Percentiles rank a stretch among this genome's conserved stretches.
Evolutionary conservation across 2,329 filamentous ascomycete species (phyloP).

Genomic region (Geosmithia morbida): DNA sequence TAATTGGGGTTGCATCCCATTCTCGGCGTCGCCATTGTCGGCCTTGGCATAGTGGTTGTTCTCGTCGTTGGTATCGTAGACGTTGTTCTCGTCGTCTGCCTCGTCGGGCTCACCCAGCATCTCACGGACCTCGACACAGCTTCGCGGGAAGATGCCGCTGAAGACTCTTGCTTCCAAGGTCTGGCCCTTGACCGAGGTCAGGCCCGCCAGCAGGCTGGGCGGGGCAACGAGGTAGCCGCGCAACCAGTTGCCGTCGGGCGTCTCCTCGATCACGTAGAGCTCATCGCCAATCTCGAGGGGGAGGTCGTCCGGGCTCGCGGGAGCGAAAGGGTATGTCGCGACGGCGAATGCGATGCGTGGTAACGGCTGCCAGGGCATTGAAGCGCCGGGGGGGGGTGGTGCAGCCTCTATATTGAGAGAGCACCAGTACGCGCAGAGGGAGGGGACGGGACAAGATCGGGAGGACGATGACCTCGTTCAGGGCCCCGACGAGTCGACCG

Average conservation of each 20-base stretch:
- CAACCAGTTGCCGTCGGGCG: slow-evolving; percentile 82
- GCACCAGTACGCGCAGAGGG: background rate
- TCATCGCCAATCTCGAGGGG: slow-evolving; percentile 97
- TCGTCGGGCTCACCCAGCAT: slow-evolving; percentile 64
- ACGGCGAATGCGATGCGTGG: slow-evolving; percentile 96
- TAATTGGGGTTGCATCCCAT: background rate
- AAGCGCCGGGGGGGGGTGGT: slow-evolving; percentile 3
- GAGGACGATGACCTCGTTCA: background rate
- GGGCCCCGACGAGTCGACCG: background rate
- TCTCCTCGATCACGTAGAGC: slow-evolving; percentile 96
- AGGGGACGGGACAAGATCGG: background rate
- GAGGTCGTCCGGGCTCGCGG: slow-evolving; percentile 75
- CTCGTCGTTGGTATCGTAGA: slow-evolving; percentile 11
- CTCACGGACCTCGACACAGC: slow-evolving; percentile 89
- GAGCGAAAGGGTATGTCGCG: slow-evolving; percentile 85
- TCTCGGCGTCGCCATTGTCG: slow-evolving; percentile 27
- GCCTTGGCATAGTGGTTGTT: slow-evolving; percentile 19
- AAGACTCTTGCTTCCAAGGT: slow-evolving; percentile 93
- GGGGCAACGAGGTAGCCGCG: slow-evolving; percentile 91
- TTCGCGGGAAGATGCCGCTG: slow-evolving; percentile 92
- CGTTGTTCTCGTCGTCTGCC: slow-evolving; percentile 20
- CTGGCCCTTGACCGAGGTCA: slow-evolving; percentile 84
- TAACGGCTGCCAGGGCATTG: slow-evolving; percentile 94
- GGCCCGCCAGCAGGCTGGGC: slow-evolving; percentile 77
- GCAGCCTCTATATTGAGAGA: background rate